These are phyloP conservation scores for Hemileccinum impolitum DNA, from an alignment of 768 basidiomycete species.

Conservation along the genomic window DNA sequence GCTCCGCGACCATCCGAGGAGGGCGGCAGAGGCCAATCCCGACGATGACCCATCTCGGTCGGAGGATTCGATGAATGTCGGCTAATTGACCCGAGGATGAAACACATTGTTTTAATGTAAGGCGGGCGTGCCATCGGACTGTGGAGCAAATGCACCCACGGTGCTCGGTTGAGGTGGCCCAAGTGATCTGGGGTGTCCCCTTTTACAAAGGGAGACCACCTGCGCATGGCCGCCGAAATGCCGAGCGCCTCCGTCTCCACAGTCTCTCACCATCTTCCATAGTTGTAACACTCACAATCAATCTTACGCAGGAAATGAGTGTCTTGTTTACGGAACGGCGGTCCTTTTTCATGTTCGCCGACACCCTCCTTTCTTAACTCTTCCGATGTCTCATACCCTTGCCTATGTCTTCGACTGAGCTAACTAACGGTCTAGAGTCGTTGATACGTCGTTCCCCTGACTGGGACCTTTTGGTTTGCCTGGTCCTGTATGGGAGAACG, in stretches of 20 bases:
- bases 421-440: slow-evolving; percentile 24
- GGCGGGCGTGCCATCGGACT: slow-evolving; percentile 2
- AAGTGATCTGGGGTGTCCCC: slow-evolving; percentile 29
- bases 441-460: slow-evolving; percentile 26
- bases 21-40: slow-evolving; percentile 10
- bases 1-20: slow-evolving; percentile 24
- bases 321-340: slow-evolving; percentile 29
- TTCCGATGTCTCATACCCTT: slow-evolving; percentile 15
- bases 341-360: slow-evolving; percentile 18
- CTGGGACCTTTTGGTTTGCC: slow-evolving; percentile 31
- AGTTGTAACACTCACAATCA: slow-evolving; percentile 27
- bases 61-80: slow-evolving; percentile 32
- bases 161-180: slow-evolving; percentile 18
- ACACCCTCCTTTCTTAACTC: slow-evolving; percentile 18
- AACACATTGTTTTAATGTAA: slow-evolving; percentile 26
- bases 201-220: slow-evolving; percentile 1
- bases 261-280: slow-evolving; percentile 32
- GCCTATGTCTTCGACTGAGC: slow-evolving; percentile 25
- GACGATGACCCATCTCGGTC: slow-evolving; percentile 15
- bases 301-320: slow-evolving; percentile 32
- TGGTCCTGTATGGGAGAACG: not conserved
- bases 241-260: slow-evolving; percentile 32
- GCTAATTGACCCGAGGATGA: slow-evolving; percentile 19
- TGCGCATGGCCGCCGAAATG: slow-evolving; percentile 30
- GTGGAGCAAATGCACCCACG: slow-evolving; percentile 27